phyloP scores from a whole-genome alignment of 208 protist genomes.

The Herpetomonas samuelpessoai region DNA sequence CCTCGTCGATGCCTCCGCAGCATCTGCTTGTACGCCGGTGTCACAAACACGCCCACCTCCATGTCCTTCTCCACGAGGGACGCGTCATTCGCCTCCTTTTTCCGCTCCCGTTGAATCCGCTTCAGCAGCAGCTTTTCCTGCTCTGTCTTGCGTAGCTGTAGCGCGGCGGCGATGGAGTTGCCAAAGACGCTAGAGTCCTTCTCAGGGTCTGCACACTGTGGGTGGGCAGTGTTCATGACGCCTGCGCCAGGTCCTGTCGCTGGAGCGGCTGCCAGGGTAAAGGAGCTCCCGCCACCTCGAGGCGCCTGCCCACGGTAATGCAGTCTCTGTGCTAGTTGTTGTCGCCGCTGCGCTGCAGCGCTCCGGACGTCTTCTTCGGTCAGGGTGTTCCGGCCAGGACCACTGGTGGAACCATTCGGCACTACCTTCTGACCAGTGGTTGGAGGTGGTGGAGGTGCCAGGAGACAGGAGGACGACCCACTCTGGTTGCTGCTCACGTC shows the following conservation, averaged over 20 bases:
- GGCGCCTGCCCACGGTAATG: neutral
- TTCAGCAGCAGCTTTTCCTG: constrained; percentile 34
- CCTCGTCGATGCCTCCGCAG: constrained; percentile 35
- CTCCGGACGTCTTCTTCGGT: constrained; percentile 3
- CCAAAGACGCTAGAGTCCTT: constrained; percentile 39
- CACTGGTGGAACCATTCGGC: neutral
- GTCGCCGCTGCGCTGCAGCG: neutral
- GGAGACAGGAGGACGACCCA: too few species aligned
- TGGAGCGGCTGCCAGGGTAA: neutral
- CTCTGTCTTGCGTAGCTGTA: constrained; percentile 37
- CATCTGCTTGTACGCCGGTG: constrained; percentile 46
- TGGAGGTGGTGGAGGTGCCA: too few species aligned
- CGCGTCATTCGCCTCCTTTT: constrained; percentile 29
- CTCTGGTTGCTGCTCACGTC: too few species aligned
- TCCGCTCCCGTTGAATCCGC: constrained; percentile 41
- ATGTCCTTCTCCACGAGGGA: constrained; percentile 53
- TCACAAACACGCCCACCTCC: constrained; percentile 76
- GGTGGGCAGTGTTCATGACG: neutral
- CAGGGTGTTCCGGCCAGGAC: constrained; percentile 5
- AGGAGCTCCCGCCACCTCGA: too few species aligned
- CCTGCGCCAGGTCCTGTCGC: neutral
- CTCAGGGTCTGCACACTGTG: neutral
- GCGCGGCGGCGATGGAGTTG: constrained; percentile 48
- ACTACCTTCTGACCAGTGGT: too few species aligned
- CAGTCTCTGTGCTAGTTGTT: neutral